Evolutionary conservation across 1,284 basidiomycete species (phyloP).

Genomic region (Farysia itapuensis): DNA sequence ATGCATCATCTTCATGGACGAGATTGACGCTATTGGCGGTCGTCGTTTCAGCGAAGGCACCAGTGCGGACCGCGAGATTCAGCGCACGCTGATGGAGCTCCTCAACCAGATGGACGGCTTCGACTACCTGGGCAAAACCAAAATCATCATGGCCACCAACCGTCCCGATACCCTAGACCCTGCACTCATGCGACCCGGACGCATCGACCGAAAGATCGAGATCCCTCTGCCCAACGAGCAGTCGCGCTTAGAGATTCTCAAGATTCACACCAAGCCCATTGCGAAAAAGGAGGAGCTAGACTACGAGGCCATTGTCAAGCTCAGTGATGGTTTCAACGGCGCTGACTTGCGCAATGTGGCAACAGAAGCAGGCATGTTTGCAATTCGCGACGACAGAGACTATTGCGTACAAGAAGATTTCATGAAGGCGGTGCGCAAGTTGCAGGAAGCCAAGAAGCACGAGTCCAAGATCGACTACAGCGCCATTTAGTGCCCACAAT

Average conservation of each 20-base stretch:
- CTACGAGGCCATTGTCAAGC: conserved; percentile 71
- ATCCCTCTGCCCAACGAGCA: conserved; percentile 97
- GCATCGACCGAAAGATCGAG: conserved; percentile 96
- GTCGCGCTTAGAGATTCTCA: conserved; percentile 87
- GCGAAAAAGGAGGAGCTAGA: conserved; percentile 73
- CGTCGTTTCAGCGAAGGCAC: conserved; percentile 97
- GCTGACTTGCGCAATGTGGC: conserved; percentile 89
- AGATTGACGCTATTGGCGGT: conserved; percentile 68
- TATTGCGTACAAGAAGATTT: conserved; percentile 76
- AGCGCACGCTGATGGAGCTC: conserved; percentile 98
- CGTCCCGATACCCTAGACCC: conserved; percentile 79
- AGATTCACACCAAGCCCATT: conserved; percentile 92
- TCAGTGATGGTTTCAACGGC: conserved; percentile 61
- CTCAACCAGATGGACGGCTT: conserved; percentile 99
- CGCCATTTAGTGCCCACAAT: conserved; percentile 17
- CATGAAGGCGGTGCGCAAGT: conserved; percentile 95
- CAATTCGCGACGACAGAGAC: conserved; percentile 84
- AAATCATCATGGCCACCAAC: conserved; percentile 81
- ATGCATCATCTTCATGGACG: conserved; percentile 98
- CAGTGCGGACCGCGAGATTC: conserved; percentile 96
- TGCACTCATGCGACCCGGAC: conserved; percentile 90
- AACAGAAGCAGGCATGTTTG: conserved; percentile 99
- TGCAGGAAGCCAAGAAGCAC: conserved; percentile 69
- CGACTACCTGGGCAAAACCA: conserved; percentile 91
- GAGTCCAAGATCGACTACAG: conserved; percentile 57